phyloP scores from a whole-genome alignment of 768 basidiomycete species.

The Amanita brunnescens region DNA sequence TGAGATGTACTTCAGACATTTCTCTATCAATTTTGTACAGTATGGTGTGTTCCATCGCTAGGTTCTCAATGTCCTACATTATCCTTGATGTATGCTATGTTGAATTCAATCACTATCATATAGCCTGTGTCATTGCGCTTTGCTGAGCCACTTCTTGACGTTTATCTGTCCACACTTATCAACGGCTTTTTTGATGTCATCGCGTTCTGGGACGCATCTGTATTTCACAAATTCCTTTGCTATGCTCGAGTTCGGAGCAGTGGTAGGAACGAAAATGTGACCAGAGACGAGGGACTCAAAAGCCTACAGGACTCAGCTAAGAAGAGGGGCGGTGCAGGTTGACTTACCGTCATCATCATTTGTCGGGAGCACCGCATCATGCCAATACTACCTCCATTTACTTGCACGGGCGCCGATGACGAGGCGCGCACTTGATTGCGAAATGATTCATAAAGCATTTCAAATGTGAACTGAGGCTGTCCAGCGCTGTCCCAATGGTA shows the following conservation, averaged over 20 bases:
- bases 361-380: constrained; percentile 60
- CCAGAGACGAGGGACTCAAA: constrained; percentile 61
- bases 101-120: neutral
- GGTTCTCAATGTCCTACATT: neutral
- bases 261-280: constrained; percentile 46
- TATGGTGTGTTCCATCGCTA: neutral
- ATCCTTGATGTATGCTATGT: neutral
- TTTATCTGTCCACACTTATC: constrained; percentile 59
- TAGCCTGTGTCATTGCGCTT: constrained; percentile 30
- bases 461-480: constrained; percentile 78
- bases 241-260: constrained; percentile 37
- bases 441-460: constrained; percentile 80
- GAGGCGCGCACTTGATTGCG: constrained; percentile 67
- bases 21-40: neutral
- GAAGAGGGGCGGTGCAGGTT: neutral
- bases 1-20: neutral
- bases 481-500: constrained; percentile 72
- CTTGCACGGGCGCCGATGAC: constrained; percentile 62
- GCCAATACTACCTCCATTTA: constrained; percentile 67
- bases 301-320: constrained; percentile 36
- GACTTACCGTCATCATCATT: constrained; percentile 58
- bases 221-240: constrained; percentile 71
- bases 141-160: constrained; percentile 72
- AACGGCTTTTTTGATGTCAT: constrained; percentile 59
- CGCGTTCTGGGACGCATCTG: constrained; percentile 53